Base-by-base conservation (phyloP, 2,329 filamentous ascomycete genomes). In the Gaeumannomyces sp. region DNA sequence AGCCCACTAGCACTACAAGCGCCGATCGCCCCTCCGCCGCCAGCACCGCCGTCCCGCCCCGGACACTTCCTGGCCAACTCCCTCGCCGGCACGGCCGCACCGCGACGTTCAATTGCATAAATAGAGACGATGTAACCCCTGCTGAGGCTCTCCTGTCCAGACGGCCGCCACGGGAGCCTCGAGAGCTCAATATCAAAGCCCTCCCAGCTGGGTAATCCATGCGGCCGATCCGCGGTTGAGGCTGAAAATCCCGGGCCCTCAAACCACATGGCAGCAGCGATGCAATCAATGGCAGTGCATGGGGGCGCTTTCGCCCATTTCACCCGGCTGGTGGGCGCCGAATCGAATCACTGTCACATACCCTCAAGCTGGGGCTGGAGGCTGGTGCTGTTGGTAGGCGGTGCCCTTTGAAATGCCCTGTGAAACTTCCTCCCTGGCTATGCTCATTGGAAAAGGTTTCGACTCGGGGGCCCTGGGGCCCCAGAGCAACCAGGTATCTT, bases 1-100 rank as follows among this genome's bases (percentile, higher is more conserved):
- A 69, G 71, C 68, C 67, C 68, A 38, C 57, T 63, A 50, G 53
- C 38, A n/a, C 27, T 13, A 25, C 65, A 63, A 64, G 65, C 59
- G 58, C 62, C 31, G 45, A 33, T 35, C 29, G 62, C 60, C 35
- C 35, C 25, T 31, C 57, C 28, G 57, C 27, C 25, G 25, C 25
- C 57, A 59, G 25, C 57, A 31, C 60, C 62, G 56, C 62, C 62
- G 22, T 27, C 56, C 53, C 62, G 28, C 50, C n/a, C 35, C n/a
- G 33, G n/a, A 16, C 60, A 19, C n/a, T n/a, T 50, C n/a, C 33
- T 11, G 31, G 57, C 62, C 62, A 59, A n/a, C 3, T 25, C 38
- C 10, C 38, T 22, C 60, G 16, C 38, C 11, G 27, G 19, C 38
- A 53, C 6, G 8, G n/a, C 45, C 22, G 45, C 45, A 11, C 45